Conservation (phyloP, 805 yeast species). For the Debaryomyces prosopidis region DNA sequence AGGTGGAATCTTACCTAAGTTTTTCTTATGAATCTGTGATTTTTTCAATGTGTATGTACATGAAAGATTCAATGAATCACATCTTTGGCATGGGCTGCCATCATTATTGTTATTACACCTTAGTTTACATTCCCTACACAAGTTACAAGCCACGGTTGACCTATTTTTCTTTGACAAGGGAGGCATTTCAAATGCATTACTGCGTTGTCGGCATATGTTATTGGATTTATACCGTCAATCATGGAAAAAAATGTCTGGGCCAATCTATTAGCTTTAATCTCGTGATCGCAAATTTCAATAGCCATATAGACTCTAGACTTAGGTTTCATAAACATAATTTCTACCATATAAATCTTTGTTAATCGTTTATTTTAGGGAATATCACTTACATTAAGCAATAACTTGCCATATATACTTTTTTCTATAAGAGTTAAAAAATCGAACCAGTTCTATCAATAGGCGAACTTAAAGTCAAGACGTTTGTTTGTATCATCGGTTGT, state of each 20-base stretch:
- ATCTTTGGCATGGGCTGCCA: slow-evolving; percentile 16
- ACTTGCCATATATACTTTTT: too few relatives aligned
- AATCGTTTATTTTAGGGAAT: too few relatives aligned
- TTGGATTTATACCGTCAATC: too few relatives aligned
- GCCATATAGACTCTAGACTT: too few relatives aligned
- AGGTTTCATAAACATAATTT: too few relatives aligned
- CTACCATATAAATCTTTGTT: too few relatives aligned
- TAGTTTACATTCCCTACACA: slow-evolving; percentile 10
- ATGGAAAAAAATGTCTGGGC: neutral
- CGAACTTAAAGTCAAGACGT: slow-evolving; percentile 51
- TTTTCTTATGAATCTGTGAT: slow-evolving; percentile 19
- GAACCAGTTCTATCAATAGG: slow-evolving; percentile 8
- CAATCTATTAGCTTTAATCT: neutral
- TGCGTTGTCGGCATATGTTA: neutral
- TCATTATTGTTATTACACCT: slow-evolving; percentile 8
- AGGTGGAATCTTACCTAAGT: neutral
- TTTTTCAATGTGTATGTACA: slow-evolving; percentile 21
- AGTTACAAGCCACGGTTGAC: slow-evolving; percentile 9
- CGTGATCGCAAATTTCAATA: neutral
- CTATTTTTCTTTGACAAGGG: slow-evolving; percentile 11
- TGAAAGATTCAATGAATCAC: slow-evolving; percentile 13
- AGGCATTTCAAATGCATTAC: slow-evolving; percentile 1
- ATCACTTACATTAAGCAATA: too few relatives aligned
- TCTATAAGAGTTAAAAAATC: too few relatives aligned
- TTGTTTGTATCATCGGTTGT: slow-evolving; percentile 58